A percentile compares a stretch with the other conserved stretches of the same genome.
Evolutionary conservation across 257 asterid genomes (phyloP).

Genomic region (Jasminum sambac): DNA sequence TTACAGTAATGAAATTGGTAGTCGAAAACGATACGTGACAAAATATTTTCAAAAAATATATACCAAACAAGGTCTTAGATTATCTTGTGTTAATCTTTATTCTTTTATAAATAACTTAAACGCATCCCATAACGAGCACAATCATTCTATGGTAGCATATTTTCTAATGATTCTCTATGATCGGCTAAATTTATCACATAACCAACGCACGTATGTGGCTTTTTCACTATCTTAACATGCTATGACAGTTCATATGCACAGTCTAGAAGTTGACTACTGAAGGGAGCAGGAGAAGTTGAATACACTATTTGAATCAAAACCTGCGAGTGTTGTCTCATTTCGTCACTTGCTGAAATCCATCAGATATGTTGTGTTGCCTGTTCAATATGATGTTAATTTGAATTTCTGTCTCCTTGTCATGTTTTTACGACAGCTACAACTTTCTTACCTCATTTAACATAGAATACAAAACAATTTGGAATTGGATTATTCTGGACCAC

Average conservation of each 20-base stretch:
- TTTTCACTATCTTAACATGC: not conserved
- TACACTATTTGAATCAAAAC: slow-evolving; percentile 7
- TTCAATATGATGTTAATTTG: not conserved
- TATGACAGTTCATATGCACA: not conserved
- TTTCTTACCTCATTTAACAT: slow-evolving; percentile 9
- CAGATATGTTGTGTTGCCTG: not conserved
- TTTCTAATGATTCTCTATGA: not conserved
- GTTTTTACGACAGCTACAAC: slow-evolving; percentile 11
- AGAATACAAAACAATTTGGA: not conserved
- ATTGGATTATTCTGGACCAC: not conserved
- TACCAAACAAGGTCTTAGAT: no score
- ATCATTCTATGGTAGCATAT: not conserved
- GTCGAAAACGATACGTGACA: no score
- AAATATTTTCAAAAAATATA: no score
- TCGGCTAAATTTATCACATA: no score
- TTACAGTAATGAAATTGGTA: no score
- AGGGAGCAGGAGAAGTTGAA: not conserved
- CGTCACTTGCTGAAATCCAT: slow-evolving; percentile 10
- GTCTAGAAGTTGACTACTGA: not conserved
- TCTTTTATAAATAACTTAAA: not conserved
- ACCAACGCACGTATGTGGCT: not conserved
- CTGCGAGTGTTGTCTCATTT: not conserved
- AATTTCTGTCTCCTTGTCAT: slow-evolving; percentile 11
- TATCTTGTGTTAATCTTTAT: no score
- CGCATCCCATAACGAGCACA: not conserved